phyloP scores from a whole-genome alignment of 257 asterid genomes.

The Striga asiatica region DNA sequence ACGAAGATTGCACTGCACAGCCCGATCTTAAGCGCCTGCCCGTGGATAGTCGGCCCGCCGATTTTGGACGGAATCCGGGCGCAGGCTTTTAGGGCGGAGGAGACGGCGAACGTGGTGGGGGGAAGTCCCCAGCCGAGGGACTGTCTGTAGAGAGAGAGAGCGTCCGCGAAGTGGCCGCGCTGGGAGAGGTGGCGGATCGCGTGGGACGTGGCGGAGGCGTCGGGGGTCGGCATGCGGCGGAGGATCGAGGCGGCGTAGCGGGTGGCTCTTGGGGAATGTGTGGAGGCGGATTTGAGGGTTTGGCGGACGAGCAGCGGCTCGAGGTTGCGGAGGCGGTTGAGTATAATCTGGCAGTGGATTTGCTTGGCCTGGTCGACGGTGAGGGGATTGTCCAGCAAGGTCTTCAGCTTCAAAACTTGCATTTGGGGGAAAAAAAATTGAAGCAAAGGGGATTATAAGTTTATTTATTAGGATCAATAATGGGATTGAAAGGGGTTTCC shows the following conservation, averaged over 20 bases:
- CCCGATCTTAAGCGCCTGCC: slow-evolving; percentile 55
- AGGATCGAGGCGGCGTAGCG: slow-evolving; percentile 34
- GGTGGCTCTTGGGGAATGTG: slow-evolving; percentile 16
- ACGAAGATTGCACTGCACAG: slow-evolving; percentile 50
- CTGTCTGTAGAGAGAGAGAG: slow-evolving; percentile 36
- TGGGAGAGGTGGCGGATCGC: slow-evolving; percentile 58
- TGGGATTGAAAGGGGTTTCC: too few species aligned
- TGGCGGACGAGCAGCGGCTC: slow-evolving; percentile 36
- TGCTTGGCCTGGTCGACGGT: slow-evolving; percentile 40
- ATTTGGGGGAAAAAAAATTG: slow-evolving; percentile 24
- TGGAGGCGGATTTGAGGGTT: slow-evolving; percentile 23
- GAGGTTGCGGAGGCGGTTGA: slow-evolving; percentile 27
- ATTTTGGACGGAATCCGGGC: slow-evolving; percentile 28
- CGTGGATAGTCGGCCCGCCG: slow-evolving; percentile 60
- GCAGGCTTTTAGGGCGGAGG: slow-evolving; percentile 65
- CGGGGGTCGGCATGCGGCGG: slow-evolving; percentile 25
- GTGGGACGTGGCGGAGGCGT: slow-evolving; percentile 30
- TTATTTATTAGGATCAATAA: too few species aligned
- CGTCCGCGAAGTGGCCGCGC: slow-evolving; percentile 46
- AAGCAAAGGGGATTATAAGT: too few species aligned
- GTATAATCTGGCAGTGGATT: slow-evolving; percentile 50
- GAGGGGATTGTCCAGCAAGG: slow-evolving; percentile 28
- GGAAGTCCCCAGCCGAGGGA: slow-evolving; percentile 36
- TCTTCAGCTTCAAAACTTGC: slow-evolving; percentile 23
- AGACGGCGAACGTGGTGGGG: slow-evolving; percentile 57